Conservation (phyloP, 2,329 filamentous ascomycete species). For the Penicillium thymicola region DNA sequence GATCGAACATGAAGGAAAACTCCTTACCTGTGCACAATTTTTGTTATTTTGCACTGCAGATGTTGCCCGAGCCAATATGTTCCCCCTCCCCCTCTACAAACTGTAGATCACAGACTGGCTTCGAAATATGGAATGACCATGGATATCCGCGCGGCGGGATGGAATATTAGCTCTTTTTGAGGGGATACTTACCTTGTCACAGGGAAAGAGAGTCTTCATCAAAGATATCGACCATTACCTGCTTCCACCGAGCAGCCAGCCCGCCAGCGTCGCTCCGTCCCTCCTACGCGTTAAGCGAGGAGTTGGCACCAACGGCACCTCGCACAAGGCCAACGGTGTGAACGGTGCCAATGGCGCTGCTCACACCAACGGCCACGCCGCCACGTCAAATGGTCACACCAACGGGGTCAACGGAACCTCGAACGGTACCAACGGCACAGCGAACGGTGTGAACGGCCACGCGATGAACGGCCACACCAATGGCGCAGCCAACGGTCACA, state of each 20-base stretch:
- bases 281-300: conserved; percentile 59
- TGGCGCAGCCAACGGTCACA: conserved; percentile 25
- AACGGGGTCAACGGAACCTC: conserved; percentile 9
- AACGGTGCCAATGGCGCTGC: conserved; percentile 17
- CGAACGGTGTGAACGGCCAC: conserved; percentile 6
- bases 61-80: neutral
- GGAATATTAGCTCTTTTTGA: conserved; percentile 7
- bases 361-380: conserved; percentile 19
- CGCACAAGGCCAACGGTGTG: conserved; percentile 21
- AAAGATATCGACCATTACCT: conserved; percentile 97
- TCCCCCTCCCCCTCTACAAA: neutral
- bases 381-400: conserved; percentile 15
- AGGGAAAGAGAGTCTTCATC: conserved; percentile 93
- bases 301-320: conserved; percentile 45
- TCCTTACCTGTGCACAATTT: conserved; percentile 7
- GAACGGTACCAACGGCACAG: conserved; percentile 5
- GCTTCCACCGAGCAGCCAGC: conserved; percentile 67
- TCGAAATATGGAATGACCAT: neutral
- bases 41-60: conserved; percentile 7
- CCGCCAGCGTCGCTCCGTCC: conserved; percentile 73
- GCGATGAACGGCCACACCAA: conserved; percentile 8
- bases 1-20: conserved; percentile 1
- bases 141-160: conserved; percentile 1
- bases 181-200: conserved; percentile 42
- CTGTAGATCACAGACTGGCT: neutral